Conservation (phyloP, 495 filamentous ascomycete genomes). For the Talaromyces liani region DNA sequence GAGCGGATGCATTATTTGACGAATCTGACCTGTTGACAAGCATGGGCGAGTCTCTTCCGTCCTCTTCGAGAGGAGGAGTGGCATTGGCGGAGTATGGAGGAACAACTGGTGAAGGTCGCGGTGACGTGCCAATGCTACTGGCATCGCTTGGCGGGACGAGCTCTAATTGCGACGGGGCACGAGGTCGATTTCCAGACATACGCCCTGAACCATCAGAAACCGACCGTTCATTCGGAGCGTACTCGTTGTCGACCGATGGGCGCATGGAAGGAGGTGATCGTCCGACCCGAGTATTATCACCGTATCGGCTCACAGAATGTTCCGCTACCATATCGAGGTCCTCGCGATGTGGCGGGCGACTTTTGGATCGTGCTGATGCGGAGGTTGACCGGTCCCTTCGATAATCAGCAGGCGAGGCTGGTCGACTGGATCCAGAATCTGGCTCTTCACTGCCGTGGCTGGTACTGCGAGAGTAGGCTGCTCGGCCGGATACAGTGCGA, state of each 20-base stretch:
- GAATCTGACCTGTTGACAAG: constrained; percentile 24
- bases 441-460: constrained; percentile 32
- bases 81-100: constrained; percentile 48
- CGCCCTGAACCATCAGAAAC: constrained; percentile 36
- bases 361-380: constrained; percentile 47
- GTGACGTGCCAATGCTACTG: constrained; percentile 37
- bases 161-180: constrained; percentile 35
- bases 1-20: constrained; percentile 14
- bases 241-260: constrained; percentile 33
- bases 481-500: constrained; percentile 24
- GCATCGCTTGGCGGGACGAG: constrained; percentile 26
- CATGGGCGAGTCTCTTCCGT: neutral
- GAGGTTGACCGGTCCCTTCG: constrained; percentile 57
- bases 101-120: constrained; percentile 45
- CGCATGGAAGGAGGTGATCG: constrained; percentile 20
- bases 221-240: constrained; percentile 26
- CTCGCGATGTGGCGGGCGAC: constrained; percentile 43
- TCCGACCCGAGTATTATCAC: neutral
- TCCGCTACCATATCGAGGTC: constrained; percentile 36
- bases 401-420: constrained; percentile 27
- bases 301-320: constrained; percentile 15
- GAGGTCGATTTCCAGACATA: neutral
- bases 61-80: constrained; percentile 43
- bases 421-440: constrained; percentile 35
- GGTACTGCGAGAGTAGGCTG: constrained; percentile 18